Conservation (phyloP, 2,329 filamentous ascomycete species). For the Pyricularia sp. region DNA sequence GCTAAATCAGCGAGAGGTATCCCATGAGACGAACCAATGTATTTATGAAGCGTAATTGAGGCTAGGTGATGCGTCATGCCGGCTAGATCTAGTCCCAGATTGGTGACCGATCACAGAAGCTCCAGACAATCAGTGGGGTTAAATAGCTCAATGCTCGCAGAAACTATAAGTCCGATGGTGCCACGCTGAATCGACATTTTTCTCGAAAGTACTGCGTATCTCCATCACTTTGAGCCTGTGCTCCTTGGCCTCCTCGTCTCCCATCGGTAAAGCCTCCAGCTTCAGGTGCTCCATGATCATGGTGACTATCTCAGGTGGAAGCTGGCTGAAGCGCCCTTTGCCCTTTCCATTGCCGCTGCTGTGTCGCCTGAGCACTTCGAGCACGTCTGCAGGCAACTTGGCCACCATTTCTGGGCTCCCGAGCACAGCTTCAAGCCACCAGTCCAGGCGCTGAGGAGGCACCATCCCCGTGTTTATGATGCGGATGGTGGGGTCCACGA, state of each 20-base stretch:
- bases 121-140: neutral
- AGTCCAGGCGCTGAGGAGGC: constrained; percentile 22
- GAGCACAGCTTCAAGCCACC: constrained; percentile 16
- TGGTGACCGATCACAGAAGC: neutral
- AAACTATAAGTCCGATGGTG: neutral
- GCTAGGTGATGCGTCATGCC: neutral
- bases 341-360: no score
- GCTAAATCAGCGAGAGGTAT: neutral
- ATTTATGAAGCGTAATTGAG: neutral
- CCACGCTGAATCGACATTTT: neutral
- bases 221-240: neutral
- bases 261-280: neutral
- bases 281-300: neutral
- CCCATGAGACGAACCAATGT: neutral
- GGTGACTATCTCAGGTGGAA: neutral
- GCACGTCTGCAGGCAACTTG: neutral
- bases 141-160: neutral
- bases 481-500: constrained; percentile 40
- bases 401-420: neutral
- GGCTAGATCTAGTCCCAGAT: neutral
- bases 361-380: no score
- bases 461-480: constrained; percentile 31
- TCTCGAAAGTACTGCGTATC: neutral
- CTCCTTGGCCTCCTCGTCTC: neutral
- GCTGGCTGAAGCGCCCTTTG: neutral